These are phyloP conservation scores for Cyberlindnera veronae DNA, from an alignment of 805 yeast species.

Conservation along the genomic window DNA sequence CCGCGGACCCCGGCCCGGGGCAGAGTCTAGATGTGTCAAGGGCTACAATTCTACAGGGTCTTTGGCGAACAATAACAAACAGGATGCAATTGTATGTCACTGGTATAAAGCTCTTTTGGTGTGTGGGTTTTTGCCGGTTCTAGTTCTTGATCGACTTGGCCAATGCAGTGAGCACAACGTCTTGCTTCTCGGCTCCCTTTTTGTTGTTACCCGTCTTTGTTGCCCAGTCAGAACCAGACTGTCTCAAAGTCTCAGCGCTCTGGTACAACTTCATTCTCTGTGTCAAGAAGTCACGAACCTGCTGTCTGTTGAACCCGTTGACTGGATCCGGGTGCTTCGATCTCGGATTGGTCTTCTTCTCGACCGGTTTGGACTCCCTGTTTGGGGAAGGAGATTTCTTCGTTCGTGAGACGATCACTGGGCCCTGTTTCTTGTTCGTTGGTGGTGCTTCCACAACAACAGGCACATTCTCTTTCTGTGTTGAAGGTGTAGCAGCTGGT, in stretches of 20 bases:
- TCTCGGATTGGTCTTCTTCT: not conserved
- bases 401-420: conserved; percentile 1
- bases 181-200: conserved; percentile 6
- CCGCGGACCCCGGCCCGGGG: too few species aligned
- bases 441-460: not conserved
- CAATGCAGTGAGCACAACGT: conserved; percentile 13
- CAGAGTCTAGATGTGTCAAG: too few species aligned
- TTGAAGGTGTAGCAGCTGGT: not conserved
- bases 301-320: conserved; percentile 15
- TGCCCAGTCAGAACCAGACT: conserved; percentile 15
- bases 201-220: conserved; percentile 5
- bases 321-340: conserved; percentile 2
- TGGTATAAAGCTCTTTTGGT: not conserved
- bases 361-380: not conserved
- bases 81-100: too few species aligned
- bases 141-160: conserved; percentile 8
- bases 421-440: not conserved
- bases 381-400: conserved; percentile 12
- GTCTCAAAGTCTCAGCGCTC: conserved; percentile 1
- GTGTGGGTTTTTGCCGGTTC: not conserved
- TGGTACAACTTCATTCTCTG: conserved; percentile 5
- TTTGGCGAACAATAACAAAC: too few species aligned
- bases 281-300: conserved; percentile 5
- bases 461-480: not conserved
- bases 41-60: too few species aligned